These are phyloP conservation scores for Hygrophoropsis aurantiaca DNA, from an alignment of 768 basidiomycete genomes.

Conservation along the genomic window DNA sequence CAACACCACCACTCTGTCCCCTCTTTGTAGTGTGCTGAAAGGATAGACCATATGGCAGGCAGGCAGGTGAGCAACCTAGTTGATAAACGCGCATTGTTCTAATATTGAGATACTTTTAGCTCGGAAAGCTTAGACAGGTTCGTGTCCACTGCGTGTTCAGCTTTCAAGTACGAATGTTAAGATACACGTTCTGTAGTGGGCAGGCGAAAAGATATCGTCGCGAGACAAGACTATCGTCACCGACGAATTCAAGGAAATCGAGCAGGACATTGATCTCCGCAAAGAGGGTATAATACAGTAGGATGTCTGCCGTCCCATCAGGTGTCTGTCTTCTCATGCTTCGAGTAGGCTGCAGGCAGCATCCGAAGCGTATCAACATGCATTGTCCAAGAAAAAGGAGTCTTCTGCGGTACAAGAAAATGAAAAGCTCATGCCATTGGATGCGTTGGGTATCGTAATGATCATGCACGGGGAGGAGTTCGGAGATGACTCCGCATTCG, in stretches of 20 bases:
- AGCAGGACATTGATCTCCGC: conserved; percentile 81
- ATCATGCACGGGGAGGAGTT: conserved; percentile 82
- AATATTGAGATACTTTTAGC: conserved; percentile 37
- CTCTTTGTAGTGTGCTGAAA: conserved; percentile 2
- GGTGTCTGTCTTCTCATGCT: background rate
- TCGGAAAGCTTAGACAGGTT: conserved; percentile 80
- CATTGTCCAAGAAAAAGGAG: conserved; percentile 74
- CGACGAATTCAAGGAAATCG: conserved; percentile 78
- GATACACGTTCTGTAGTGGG: conserved; percentile 57
- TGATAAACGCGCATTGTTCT: conserved; percentile 1
- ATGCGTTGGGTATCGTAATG: conserved; percentile 85
- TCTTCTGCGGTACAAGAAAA: conserved; percentile 57
- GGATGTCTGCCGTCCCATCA: conserved; percentile 22
- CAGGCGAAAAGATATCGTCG: conserved; percentile 83
- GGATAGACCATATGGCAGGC: conserved; percentile 58
- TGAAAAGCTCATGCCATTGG: conserved; percentile 75
- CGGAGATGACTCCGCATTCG: conserved; percentile 72
- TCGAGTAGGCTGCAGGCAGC: conserved; percentile 62
- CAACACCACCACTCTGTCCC: background rate
- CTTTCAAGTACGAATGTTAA: conserved; percentile 24
- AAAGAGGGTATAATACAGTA: conserved; percentile 73
- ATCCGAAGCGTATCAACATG: conserved; percentile 68
- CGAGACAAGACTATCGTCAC: conserved; percentile 78
- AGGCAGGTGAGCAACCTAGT: conserved; percentile 50
- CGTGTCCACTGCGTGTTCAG: conserved; percentile 16